phyloP scores from a whole-genome alignment of 2,329 filamentous ascomycete species.

The Aureobasidium namibiae region DNA sequence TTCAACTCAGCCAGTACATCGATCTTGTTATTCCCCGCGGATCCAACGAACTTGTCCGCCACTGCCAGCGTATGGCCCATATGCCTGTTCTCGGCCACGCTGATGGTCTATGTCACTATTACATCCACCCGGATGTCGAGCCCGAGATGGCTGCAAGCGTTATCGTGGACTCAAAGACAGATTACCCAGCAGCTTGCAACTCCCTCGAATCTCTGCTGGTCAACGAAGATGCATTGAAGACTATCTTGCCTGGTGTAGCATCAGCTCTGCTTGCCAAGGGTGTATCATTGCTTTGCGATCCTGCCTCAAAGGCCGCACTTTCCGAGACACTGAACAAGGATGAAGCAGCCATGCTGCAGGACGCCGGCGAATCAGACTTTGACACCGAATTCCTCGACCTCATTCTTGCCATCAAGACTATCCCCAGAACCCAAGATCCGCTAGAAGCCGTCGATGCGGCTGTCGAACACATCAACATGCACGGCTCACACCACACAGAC shows the following conservation, averaged over 20 bases:
- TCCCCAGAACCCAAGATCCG: conserved; percentile 35
- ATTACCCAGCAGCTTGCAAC: conserved; percentile 94
- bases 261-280: conserved; percentile 65
- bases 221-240: conserved; percentile 59
- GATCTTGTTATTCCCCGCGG: conserved; percentile 93
- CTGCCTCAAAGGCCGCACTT: conserved; percentile 57
- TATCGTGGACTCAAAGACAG: conserved; percentile 84
- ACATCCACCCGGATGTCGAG: conserved; percentile 73
- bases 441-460: conserved; percentile 52
- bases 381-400: conserved; percentile 84
- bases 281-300: conserved; percentile 76
- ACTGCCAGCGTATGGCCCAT: conserved; percentile 82
- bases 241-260: conserved; percentile 64
- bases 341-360: conserved; percentile 45
- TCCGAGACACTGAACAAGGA: conserved; percentile 36
- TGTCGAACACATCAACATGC: conserved; percentile 79
- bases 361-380: conserved; percentile 64
- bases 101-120: conserved; percentile 83
- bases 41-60: conserved; percentile 80
- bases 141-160: conserved; percentile 62
- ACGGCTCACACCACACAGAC: conserved; percentile 93
- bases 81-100: conserved; percentile 96
- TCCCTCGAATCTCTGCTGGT: conserved; percentile 86
- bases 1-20: conserved; percentile 77
- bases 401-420: conserved; percentile 73